Conservation (phyloP, 1,284 basidiomycete genomes). For the Leccinum pachyderme region DNA sequence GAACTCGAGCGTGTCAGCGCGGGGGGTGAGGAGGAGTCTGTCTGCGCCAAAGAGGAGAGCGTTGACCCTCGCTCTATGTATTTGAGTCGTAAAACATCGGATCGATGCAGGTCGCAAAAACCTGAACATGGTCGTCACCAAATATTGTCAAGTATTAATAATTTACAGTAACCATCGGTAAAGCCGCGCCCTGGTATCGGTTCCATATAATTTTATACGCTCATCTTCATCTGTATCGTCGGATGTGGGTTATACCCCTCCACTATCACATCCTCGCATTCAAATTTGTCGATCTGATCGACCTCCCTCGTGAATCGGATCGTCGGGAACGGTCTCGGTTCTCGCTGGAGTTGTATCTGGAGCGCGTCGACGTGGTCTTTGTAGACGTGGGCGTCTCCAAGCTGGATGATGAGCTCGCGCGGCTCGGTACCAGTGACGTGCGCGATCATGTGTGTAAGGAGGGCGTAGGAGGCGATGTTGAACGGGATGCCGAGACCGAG, state of each 20-base stretch:
- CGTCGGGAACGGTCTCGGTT: slow-evolving; percentile 84
- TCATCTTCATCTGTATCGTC: slow-evolving; percentile 97
- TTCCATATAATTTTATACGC: slow-evolving; percentile 52
- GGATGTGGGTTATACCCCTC: slow-evolving; percentile 86
- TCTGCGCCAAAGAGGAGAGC: slow-evolving; percentile 28
- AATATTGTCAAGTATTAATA: no score
- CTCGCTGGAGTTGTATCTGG: slow-evolving; percentile 74
- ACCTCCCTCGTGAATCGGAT: slow-evolving; percentile 67
- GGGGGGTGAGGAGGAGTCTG: slow-evolving; percentile 25
- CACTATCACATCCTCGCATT: slow-evolving; percentile 78
- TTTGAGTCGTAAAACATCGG: neutral
- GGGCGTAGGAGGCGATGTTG: slow-evolving; percentile 97
- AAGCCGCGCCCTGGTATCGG: no score
- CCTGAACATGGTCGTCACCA: no score
- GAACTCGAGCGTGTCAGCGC: slow-evolving; percentile 17
- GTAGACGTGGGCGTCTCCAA: slow-evolving; percentile 98
- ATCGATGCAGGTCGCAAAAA: no score
- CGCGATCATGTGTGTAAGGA: slow-evolving; percentile 97
- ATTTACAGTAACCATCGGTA: no score
- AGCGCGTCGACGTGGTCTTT: slow-evolving; percentile 89
- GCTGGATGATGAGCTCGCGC: slow-evolving; percentile 87
- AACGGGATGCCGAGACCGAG: slow-evolving; percentile 96
- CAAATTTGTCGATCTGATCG: slow-evolving; percentile 80
- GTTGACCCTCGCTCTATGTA: slow-evolving; percentile 26
- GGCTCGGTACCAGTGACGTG: slow-evolving; percentile 85